These are phyloP conservation scores for Diplosphaera chodatii DNA, from an alignment of 139 green algal genomes.

Conservation along the genomic window DNA sequence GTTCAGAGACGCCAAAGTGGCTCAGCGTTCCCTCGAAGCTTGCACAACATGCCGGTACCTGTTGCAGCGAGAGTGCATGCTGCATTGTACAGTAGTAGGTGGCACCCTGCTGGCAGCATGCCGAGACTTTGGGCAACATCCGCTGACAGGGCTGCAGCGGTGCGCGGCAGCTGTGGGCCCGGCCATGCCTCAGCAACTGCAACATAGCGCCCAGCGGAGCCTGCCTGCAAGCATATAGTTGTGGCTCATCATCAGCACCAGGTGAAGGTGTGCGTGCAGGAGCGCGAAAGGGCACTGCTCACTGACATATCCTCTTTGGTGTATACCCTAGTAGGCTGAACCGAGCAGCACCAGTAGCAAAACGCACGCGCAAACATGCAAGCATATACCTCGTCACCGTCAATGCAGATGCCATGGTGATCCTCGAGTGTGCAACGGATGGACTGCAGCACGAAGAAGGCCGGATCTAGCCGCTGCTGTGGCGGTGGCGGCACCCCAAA, in stretches of 20 bases:
- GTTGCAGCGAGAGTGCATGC: too few species aligned
- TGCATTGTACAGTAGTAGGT: constrained; percentile 13
- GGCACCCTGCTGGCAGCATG: constrained; percentile 8
- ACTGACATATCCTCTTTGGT: too few species aligned
- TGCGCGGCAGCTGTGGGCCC: constrained; percentile 10
- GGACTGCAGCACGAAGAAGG: not conserved
- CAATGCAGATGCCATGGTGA: not conserved
- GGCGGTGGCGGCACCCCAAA: not conserved
- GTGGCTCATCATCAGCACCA: too few species aligned
- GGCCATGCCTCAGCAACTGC: constrained; percentile 31
- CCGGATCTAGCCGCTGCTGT: not conserved
- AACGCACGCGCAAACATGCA: not conserved
- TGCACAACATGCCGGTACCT: too few species aligned
- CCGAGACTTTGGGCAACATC: constrained; percentile 17
- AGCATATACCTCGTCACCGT: not conserved
- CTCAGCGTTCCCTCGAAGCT: too few species aligned
- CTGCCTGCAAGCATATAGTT: too few species aligned
- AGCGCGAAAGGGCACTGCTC: too few species aligned
- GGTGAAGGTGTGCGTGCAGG: too few species aligned
- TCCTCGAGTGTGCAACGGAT: not conserved
- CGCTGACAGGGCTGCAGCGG: constrained; percentile 7
- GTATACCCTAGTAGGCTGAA: too few species aligned
- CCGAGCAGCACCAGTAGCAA: too few species aligned
- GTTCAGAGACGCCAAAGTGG: too few species aligned
- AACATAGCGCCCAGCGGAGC: not conserved